These are phyloP conservation scores for Colletotrichum sp. DNA, from an alignment of 2,329 filamentous ascomycete genomes.

Conservation along the genomic window DNA sequence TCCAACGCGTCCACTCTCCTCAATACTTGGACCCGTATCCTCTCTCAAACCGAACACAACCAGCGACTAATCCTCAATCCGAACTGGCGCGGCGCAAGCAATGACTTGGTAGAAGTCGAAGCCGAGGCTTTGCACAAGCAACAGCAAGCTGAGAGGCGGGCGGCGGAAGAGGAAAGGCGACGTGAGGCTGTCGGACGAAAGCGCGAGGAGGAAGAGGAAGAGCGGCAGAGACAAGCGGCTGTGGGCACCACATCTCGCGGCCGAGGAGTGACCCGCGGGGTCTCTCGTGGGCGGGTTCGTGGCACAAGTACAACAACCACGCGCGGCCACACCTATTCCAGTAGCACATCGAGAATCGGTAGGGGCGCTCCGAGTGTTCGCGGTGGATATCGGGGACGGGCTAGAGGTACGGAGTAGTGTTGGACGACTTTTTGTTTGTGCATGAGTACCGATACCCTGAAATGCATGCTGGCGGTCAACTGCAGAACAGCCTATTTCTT, in stretches of 20 bases:
- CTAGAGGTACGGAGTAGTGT: constrained; percentile 10
- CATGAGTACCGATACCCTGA: constrained; percentile 18
- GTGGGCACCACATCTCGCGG: constrained; percentile 18
- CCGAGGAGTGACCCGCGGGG: constrained; percentile 13
- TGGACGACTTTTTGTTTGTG: constrained; percentile 8
- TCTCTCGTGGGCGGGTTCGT: constrained; percentile 8
- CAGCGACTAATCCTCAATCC: constrained; percentile 89
- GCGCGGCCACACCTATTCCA: constrained; percentile 17
- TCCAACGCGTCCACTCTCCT: constrained; percentile 86
- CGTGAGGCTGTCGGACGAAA: constrained; percentile 72
- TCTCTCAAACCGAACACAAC: constrained; percentile 97
- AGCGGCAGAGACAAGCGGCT: constrained; percentile 43
- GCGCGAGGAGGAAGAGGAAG: constrained; percentile 64
- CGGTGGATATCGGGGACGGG: constrained; percentile 20
- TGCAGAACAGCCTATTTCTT: constrained; percentile 54
- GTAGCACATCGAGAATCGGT: constrained; percentile 21
- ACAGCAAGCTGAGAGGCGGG: constrained; percentile 78
- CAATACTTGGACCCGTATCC: constrained; percentile 93
- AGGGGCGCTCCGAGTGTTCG: constrained; percentile 20
- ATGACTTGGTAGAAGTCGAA: constrained; percentile 87
- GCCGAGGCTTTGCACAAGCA: constrained; percentile 76
- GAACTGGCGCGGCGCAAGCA: constrained; percentile 85
- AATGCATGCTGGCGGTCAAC: constrained; percentile 1
- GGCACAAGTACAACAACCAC: constrained; percentile 10
- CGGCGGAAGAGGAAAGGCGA: constrained; percentile 78